phyloP scores from a whole-genome alignment of 306 rosid species.

The Vigna hirtella region DNA sequence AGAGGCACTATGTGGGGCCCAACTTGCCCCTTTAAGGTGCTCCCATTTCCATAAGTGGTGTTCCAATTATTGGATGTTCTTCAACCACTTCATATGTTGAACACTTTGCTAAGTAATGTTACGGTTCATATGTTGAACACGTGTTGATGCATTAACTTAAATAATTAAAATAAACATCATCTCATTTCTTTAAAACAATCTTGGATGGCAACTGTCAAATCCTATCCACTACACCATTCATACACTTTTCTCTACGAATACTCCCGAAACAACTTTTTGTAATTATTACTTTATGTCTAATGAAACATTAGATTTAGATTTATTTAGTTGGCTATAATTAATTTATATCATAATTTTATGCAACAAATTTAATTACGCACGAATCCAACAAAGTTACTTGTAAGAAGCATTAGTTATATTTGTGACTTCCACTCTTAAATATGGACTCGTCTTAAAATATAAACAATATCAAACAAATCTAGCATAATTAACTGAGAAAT shows the following conservation, averaged over 20 bases:
- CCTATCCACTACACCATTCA: not conserved
- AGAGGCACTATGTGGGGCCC: conserved; percentile 43
- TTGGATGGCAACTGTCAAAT: not conserved
- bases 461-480: no score
- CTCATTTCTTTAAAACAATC: not conserved
- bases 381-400: no score
- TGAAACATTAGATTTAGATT: no score
- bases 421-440: no score
- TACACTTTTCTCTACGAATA: not conserved
- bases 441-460: no score
- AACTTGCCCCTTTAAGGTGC: conserved; percentile 50
- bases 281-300: no score
- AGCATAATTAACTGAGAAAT: no score
- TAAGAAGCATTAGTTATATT: no score
- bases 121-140: not conserved
- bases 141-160: not conserved
- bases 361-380: no score
- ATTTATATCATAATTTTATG: no score
- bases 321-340: no score
- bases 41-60: conserved; percentile 46
- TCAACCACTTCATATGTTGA: not conserved
- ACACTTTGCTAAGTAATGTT: not conserved
- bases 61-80: conserved; percentile 2
- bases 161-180: not conserved
- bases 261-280: not conserved